Base-by-base conservation (phyloP, 768 basidiomycete genomes). In the Stropharia rugosoannulata region DNA sequence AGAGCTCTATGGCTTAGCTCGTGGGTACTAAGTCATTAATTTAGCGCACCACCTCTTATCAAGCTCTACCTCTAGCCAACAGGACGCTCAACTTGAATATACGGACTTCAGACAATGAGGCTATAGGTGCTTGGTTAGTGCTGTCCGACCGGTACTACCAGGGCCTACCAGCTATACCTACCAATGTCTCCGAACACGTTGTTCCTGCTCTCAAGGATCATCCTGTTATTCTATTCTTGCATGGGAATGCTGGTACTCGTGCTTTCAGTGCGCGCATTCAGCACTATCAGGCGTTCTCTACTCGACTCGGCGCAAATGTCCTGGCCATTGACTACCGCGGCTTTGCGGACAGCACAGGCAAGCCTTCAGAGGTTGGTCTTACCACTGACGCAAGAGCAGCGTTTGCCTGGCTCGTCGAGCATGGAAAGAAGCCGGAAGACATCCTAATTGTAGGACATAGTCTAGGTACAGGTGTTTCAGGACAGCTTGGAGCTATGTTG, bases 241-340 rank as follows among this genome's bases (percentile, higher is more conserved):
- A 98, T 60, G 96, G 96, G 9, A 96, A 96, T 59, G 88, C 86
- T 0, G 95, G 78, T 0, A 93, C 90, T 0, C 83, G 95, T 13
- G 90, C 90, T 0, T 76, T 82, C 5, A 59, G 73, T 1, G 79
- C 77, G 40, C 88, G 95, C 10, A 75, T 95, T n/a, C 78, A 77
- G 15, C 79, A 85, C 38, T 93, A 93, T 65, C 71, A 78, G 15
- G 77, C 81, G 0, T 86, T 87, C 64, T 79, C 89, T 0, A 80
- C 85, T 2, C 80, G 87, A 1, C 72, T 92, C 6, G 73, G 75
- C 15, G 81, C 81, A 16, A 95, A 95, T 67, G 86, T 97, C 12
- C 73, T 98, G 22, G 85, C 84, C 1, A 84, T 93, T 36, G 96
- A 98, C 71, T 98, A 98, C 68, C 84, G 95, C 47, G 95, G 95